Base-by-base conservation (phyloP, 2,329 filamentous ascomycete genomes). In the Pseudogymnoascus sp. region DNA sequence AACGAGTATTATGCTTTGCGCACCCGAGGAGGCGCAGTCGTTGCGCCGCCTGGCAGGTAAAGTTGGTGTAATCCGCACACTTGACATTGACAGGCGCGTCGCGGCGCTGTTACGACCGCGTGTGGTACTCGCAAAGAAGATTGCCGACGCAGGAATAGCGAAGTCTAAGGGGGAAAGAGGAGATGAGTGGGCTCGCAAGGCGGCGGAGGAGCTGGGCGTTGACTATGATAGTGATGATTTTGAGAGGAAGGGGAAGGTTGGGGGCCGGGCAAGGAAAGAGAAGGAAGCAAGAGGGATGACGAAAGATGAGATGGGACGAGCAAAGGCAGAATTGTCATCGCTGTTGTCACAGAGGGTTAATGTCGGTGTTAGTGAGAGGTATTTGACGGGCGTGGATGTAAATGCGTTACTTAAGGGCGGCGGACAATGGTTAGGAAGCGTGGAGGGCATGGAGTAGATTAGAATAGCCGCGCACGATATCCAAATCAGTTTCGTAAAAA, bases 181-280 rank as follows among this genome's bases (percentile, higher is more conserved):
- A 68, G 90, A 96, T 67, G 85, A 91, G 62, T 94, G 92, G 86
- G 79, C 97, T 69, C 85, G 85, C 45, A 84, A 84, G 58, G 92
- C 92, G 0, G 94, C 94, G 0, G 92, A 97, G 63, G 93, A 97
- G 66, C 80, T 99, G 0, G 94, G 94, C 0, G 90, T 97, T 0
- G 93, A 97, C 60, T 96, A 96, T 72, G 92, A 97, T 72, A 89
- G 86, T 64, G 92, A 96, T 36, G 91, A 95, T 52, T 88, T 96
- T 65, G 89, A 89, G 67, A 81, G 82, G 70, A 83, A 83, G 58
- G 88, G 89, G 0, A 81, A 91, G 36, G 91, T 91, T 6, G 85
- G 84, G 39, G 88, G 89, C 0, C 79, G 90, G 41, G 89, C 88
- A 75, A 81, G 85, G 75, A 90, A 90, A 76, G 88, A 94, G 72